phyloP scores from a whole-genome alignment of 108 stramenopile genomes.

The Skeletonema potamos region DNA sequence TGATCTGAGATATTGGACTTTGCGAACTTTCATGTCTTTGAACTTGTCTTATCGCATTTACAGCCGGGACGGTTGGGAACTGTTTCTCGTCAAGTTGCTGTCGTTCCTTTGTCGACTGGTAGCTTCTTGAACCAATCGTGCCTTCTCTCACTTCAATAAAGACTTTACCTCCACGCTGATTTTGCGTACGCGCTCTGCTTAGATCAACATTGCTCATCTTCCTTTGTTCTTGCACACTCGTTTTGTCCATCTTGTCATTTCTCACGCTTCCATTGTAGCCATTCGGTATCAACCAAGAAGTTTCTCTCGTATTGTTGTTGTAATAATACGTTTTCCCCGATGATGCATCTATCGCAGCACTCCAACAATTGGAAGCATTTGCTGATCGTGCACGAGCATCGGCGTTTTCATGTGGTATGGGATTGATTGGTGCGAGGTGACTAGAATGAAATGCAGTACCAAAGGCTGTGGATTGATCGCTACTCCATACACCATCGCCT shows the following conservation, averaged over 20 bases:
- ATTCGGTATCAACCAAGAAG: conserved; percentile 57
- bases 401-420: background rate
- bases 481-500: background rate
- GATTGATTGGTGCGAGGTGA: too few relatives aligned
- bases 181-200: background rate
- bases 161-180: background rate
- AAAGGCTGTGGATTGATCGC: background rate
- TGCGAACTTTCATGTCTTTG: too few relatives aligned
- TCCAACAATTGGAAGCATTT: conserved; percentile 30
- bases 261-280: background rate
- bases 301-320: conserved; percentile 51
- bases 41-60: too few relatives aligned
- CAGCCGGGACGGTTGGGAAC: too few relatives aligned
- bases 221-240: too few relatives aligned
- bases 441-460: background rate
- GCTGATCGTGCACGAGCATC: background rate
- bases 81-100: too few relatives aligned
- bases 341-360: conserved; percentile 37
- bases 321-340: conserved; percentile 59
- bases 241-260: background rate
- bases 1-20: too few relatives aligned
- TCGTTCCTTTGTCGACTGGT: background rate
- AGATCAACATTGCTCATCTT: too few relatives aligned
- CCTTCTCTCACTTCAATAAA: background rate
- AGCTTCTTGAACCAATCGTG: background rate